A percentile compares a stretch with the other conserved stretches of the same genome.
Evolutionary conservation across 306 rosid species (phyloP).

Genomic region (Sphenostylis stenocarpa): DNA sequence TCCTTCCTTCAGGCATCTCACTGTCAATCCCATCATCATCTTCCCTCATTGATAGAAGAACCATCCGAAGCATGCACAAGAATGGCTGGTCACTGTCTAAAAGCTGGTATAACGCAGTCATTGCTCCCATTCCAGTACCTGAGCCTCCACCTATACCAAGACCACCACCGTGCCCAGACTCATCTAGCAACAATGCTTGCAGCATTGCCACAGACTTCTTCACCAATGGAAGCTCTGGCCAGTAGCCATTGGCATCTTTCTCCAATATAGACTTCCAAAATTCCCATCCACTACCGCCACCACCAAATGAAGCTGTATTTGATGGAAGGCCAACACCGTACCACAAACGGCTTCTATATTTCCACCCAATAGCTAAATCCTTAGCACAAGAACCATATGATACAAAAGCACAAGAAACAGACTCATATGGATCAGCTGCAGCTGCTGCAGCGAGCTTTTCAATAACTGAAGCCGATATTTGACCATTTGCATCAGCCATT

Average conservation of each 20-base stretch:
- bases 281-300: constrained; percentile 93
- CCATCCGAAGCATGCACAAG: constrained; percentile 97
- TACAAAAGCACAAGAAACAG: constrained; percentile 91
- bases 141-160: constrained; percentile 99
- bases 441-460: constrained; percentile 97
- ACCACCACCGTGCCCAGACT: constrained; percentile 96
- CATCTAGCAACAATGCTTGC: constrained; percentile 88
- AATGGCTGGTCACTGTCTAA: constrained; percentile 99
- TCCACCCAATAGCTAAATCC: constrained; percentile 95
- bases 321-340: constrained; percentile 93
- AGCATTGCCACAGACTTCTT: constrained; percentile 94
- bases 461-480: constrained; percentile 70
- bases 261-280: constrained; percentile 80
- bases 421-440: constrained; percentile 89
- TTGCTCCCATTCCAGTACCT: constrained; percentile 99
- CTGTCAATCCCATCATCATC: constrained; percentile 71
- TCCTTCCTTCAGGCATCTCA: constrained; percentile 65
- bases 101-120: constrained; percentile 89
- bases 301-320: constrained; percentile 60
- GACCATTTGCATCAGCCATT: constrained; percentile 93
- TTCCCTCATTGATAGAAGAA: constrained; percentile 97
- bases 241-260: constrained; percentile 76
- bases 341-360: constrained; percentile 93
- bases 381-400: constrained; percentile 85
- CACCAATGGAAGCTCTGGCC: constrained; percentile 92